Conservation (phyloP, 441 rosid genomes). For the Breynia disticha region DNA sequence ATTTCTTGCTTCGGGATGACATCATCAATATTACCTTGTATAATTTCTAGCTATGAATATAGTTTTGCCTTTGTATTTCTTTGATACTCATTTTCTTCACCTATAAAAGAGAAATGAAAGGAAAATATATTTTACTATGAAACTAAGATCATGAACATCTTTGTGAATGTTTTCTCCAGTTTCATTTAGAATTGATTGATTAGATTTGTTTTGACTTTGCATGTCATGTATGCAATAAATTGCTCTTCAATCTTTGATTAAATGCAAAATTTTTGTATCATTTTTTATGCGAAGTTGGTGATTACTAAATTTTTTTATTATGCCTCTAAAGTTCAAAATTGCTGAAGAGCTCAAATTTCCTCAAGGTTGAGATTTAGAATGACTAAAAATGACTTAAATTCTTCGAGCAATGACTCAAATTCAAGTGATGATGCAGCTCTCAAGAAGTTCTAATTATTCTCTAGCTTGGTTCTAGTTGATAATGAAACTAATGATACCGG, state of each 20-base stretch:
- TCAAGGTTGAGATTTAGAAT: conserved; percentile 49
- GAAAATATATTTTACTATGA: no score
- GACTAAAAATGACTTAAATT: conserved; percentile 27
- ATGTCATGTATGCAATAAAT: no score
- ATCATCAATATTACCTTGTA: no score
- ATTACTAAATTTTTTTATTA: no score
- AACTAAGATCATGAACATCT: no score
- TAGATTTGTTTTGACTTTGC: no score
- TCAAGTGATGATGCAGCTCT: conserved; percentile 19
- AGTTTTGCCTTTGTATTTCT: neutral
- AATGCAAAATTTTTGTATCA: no score
- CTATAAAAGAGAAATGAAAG: neutral
- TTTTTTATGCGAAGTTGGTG: no score
- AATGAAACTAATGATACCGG: conserved; percentile 21
- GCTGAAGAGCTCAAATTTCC: conserved; percentile 31
- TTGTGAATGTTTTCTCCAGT: no score
- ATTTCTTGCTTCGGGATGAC: no score
- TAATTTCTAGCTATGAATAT: neutral
- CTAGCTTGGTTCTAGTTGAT: conserved; percentile 17
- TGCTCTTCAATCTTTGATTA: no score
- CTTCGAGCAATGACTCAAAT: conserved; percentile 35
- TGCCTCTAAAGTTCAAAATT: conserved; percentile 6
- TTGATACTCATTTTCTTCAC: neutral
- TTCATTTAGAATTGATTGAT: no score
- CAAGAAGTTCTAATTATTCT: conserved; percentile 24